A percentile compares a stretch with the other conserved stretches of the same genome.
phyloP scores from a whole-genome alignment of 2,329 filamentous ascomycete species.

The Fusarium liriodendri region DNA sequence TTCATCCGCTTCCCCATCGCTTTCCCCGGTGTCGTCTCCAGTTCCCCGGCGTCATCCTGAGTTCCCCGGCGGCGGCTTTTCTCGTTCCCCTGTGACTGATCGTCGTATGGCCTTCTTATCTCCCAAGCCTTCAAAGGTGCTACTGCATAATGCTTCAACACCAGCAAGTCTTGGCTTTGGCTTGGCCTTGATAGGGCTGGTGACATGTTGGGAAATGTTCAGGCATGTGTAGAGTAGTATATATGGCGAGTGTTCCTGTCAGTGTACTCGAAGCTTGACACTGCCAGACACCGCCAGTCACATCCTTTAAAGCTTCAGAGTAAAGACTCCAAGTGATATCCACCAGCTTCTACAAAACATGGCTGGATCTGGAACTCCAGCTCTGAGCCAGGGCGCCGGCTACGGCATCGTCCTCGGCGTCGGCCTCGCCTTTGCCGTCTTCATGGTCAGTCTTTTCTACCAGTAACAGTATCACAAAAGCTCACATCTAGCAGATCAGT shows the following conservation, averaged over 20 bases:
- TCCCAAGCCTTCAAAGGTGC: background rate
- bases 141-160: background rate
- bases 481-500: conserved; percentile 57
- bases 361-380: conserved; percentile 14
- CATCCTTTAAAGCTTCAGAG: background rate
- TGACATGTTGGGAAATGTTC: background rate
- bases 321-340: background rate
- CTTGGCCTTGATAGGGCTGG: background rate
- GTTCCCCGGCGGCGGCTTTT: conserved; percentile 64
- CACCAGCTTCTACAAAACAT: background rate
- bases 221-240: background rate
- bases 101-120: conserved; percentile 5
- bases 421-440: conserved; percentile 78
- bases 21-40: background rate
- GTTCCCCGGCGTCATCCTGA: background rate
- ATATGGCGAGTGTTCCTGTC: background rate
- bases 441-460: conserved; percentile 61
- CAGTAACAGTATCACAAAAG: background rate
- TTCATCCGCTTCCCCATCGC: background rate
- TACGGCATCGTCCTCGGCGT: conserved; percentile 82
- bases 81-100: background rate
- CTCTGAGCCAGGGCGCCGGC: conserved; percentile 71
- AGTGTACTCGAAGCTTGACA: background rate
- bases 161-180: background rate
- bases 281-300: background rate